phyloP scores from a whole-genome alignment of 305 asterid species.

The Rubia tinctorum region DNA sequence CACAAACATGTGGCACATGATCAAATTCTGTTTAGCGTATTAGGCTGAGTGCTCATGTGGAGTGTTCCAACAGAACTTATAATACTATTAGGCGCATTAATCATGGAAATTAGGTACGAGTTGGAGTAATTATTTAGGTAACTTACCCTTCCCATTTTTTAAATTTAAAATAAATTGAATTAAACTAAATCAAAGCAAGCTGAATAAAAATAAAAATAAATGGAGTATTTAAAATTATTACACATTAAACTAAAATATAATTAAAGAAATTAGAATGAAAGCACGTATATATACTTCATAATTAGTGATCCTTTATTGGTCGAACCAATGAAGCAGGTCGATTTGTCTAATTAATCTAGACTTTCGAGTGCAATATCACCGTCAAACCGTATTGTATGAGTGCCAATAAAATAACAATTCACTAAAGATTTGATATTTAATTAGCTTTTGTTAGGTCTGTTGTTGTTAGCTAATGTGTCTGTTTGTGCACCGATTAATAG shows the following conservation, averaged over 20 bases:
- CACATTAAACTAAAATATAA: no score
- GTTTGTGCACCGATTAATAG: neutral
- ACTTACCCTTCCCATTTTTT: no score
- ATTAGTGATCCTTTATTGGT: no score
- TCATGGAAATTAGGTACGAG: neutral
- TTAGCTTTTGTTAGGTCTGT: conserved; percentile 14
- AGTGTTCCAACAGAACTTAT: neutral
- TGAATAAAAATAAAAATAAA: no score
- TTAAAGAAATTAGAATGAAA: no score
- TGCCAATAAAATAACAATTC: neutral
- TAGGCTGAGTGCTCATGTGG: conserved; percentile 3
- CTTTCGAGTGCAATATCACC: neutral
- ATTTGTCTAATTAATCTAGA: neutral
- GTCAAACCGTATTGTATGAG: no score
- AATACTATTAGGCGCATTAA: neutral
- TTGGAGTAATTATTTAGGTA: neutral
- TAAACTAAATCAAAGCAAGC: no score
- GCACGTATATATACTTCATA: no score
- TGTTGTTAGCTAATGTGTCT: conserved; percentile 4
- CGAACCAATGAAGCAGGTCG: conserved; percentile 1
- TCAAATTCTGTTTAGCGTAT: neutral
- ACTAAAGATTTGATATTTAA: neutral
- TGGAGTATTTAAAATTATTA: no score
- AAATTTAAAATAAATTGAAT: no score
- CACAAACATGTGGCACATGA: conserved; percentile 2